Conservation (phyloP, 1,139 yeast species). For the Eremothecium cymbalariae region DNA sequence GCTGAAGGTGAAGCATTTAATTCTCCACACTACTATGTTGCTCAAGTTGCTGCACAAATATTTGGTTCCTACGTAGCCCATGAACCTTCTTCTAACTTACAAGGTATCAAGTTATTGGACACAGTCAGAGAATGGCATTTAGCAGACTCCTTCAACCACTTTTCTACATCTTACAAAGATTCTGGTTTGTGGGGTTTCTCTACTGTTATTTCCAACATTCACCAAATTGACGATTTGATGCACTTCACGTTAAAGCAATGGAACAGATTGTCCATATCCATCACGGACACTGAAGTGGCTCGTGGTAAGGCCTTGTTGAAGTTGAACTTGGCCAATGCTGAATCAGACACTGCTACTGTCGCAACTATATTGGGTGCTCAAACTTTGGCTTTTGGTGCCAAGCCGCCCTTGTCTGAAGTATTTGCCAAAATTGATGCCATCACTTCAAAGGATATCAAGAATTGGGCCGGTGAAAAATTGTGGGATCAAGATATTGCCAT, state of each 20-base stretch:
- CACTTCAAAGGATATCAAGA: conserved; percentile 49
- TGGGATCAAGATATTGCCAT: conserved; percentile 82
- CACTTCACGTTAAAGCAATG: conserved; percentile 79
- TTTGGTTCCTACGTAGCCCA: conserved; percentile 52
- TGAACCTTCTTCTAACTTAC: conserved; percentile 51
- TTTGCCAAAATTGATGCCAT: conserved; percentile 57
- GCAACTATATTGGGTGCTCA: conserved; percentile 54
- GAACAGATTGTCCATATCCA: conserved; percentile 71
- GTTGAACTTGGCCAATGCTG: conserved; percentile 47
- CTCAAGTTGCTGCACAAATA: conserved; percentile 66
- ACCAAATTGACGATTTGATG: conserved; percentile 58
- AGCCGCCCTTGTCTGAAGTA: conserved; percentile 52
- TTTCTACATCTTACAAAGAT: conserved; percentile 63
- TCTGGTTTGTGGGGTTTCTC: conserved; percentile 79
- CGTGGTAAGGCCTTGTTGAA: conserved; percentile 69
- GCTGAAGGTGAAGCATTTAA: conserved; percentile 59
- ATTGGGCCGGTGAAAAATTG: conserved; percentile 66
- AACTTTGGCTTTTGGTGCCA: conserved; percentile 53
- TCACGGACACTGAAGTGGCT: conserved; percentile 69
- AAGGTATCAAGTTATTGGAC: conserved; percentile 80
- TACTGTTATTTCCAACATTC: conserved; percentile 53
- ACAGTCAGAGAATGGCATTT: conserved; percentile 64
- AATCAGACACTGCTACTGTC: conserved; percentile 43
- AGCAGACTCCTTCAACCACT: conserved; percentile 64
- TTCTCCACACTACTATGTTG: conserved; percentile 59